Base-by-base conservation (phyloP, 176 grass and related monocot genomes). In the Paspalum notatum region DNA sequence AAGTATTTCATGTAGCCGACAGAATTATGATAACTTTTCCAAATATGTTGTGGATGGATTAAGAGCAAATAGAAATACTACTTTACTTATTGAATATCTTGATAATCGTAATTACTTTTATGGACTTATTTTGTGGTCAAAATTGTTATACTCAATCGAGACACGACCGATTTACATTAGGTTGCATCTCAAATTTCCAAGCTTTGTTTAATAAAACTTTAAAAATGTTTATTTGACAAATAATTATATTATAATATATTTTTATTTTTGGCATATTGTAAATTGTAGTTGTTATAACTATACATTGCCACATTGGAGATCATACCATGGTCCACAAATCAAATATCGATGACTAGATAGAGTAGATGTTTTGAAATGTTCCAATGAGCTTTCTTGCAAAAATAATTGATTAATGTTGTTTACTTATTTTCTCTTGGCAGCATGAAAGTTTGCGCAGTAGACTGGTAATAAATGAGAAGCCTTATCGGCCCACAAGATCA, bases 401-500 rank as follows among this genome's bases (percentile, higher is more conserved):
- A 49, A n/a, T 72, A 20, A 37, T 38, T 37, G 46, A 18, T 11
- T 37, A 32, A 10, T 49, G 8, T 70, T 37, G 0, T 51, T 72
- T 72, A 20, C 7, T 18, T 32, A 3, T 32, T 32, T 32, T 32
- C 32, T 32, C 58, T 0, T 72, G 47, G 26, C 69, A 72, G 69
- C 47, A 72, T 53, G 69, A 72, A 53, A 72, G 15, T 52, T 72
- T 72, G 49, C 48, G 69, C 9, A 72, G 16, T 7, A 52, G 69
- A 53, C 49, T 72, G 5, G 10, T 12, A 72, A 18, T 53, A 72
- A 72, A 72, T 52, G 69, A 52, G 25, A 71, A 9, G 24, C 15
- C 47, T 71, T 27, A 32, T 51, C 14, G 4, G 14, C 22, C 46
- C 46, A 10, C 22, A 50, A 18, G 26, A 53, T 37, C 47, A 52